Evolutionary conservation across 176 grass and related monocot species (phyloP), one percentile per base, ranked within the genome.

Genomic region (Oropetium thomaeum): DNA sequence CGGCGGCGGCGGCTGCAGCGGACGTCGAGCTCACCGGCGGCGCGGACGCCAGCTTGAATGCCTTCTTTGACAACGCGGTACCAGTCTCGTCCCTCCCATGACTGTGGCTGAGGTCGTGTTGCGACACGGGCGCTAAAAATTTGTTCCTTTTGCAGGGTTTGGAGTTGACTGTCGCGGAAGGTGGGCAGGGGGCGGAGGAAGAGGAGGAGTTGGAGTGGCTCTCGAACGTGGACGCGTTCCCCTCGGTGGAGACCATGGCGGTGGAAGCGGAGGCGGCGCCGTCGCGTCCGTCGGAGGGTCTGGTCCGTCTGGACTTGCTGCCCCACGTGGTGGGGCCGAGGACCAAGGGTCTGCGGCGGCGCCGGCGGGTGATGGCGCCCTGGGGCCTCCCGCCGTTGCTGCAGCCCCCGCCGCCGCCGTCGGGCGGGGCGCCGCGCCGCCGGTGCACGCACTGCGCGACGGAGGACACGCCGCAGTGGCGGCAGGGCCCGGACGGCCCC

Each of bases 161-260:
- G 87, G 89, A 82, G 33, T 53, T 48, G 73, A 62, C 82, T 41
- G 30, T 38, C 33, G 67, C 42, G 9, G 88, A 74, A 62, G 92
- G 66, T 28, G 77, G 52, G 7, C 58, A 78, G 33, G 85, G 55
- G 66, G 48, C 42, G 58, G 88, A 87, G 6, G 90, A 88, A 5
- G 85, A 90, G 45, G 90, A 93, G 47, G 90, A 93, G 61, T 65
- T 97, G 53, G 94, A 97, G 81, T 97, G 90, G 90, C 79, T 97
- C 15, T 77, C 75, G 13, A 93, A 97, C 47, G 93, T 74, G 72
- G 94, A 97, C 65, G 88, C 88, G 10, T 97, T 97, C 63, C 94
- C 94, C 45, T 73, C 83, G 41, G 73, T 76, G 73, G 73, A 76
- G 58, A 76, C 73, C 73, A 76, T 76, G 73, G 59, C 29, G 19